Evolutionary conservation across 1,284 basidiomycete species (phyloP).

Genomic region (Cryptococcus deneoformans): DNA sequence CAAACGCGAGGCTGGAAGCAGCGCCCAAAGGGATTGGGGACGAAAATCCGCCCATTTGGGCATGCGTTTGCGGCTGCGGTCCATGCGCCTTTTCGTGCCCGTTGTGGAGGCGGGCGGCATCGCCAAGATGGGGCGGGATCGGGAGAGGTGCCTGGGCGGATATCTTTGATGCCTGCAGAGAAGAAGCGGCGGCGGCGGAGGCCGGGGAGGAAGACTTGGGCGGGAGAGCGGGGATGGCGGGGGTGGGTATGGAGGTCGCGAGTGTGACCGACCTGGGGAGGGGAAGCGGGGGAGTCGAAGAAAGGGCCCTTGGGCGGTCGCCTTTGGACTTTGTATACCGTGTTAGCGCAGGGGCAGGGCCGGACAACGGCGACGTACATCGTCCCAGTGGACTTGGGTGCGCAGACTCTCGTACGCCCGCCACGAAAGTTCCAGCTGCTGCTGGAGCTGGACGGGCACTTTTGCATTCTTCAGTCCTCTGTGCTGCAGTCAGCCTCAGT

Average conservation of each 20-base stretch:
- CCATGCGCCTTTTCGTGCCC: not conserved
- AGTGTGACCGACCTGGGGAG: not conserved
- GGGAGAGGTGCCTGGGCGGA: conserved; percentile 2
- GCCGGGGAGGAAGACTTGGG: not conserved
- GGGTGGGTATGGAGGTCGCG: not conserved
- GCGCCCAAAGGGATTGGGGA: conserved; percentile 2
- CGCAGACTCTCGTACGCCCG: conserved; percentile 29
- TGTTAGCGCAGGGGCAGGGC: not conserved
- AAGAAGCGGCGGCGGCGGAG: not conserved
- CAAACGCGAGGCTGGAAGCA: not conserved
- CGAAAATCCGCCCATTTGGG: not conserved
- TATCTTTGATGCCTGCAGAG: not conserved
- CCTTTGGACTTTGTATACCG: not conserved
- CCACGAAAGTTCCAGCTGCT: conserved; percentile 28
- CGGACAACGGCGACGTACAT: not conserved
- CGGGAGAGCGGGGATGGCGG: not conserved
- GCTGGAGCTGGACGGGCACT: conserved; percentile 22
- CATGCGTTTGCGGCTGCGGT: not conserved
- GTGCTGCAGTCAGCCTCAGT: not conserved
- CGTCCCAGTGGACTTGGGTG: conserved; percentile 18
- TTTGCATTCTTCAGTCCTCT: conserved; percentile 9
- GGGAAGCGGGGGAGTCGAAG: not conserved
- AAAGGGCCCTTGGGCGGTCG: not conserved
- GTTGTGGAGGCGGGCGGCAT: not conserved
- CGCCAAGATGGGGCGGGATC: not conserved